Evolutionary conservation across 73 alveolate genomes (phyloP), one percentile per base, ranked within the genome.

Genomic region (Paramecium bursaria): DNA sequence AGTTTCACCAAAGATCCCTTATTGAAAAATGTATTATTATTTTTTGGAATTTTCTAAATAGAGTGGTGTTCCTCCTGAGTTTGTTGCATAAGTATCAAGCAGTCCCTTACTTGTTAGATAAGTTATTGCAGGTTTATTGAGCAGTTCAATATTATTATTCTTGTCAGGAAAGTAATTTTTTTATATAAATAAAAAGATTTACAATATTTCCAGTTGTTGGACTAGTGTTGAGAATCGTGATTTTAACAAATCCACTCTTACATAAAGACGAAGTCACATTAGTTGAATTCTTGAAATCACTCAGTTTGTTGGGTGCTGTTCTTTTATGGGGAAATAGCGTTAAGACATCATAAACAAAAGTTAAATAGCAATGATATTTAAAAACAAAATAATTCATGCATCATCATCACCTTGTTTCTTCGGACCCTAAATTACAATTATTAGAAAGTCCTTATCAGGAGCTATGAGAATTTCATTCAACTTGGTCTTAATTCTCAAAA

Each of bases 401-500:
- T 75, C 74, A 31, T 75, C 88, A 49, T 75, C 88, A 27, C 88
- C 77, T 55, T 80, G 89, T 50, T 91, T 91, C 48, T 80, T 60
- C 9, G 90, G 90, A n/a, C 91, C 87, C 88, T 96, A 96, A 46
- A 96, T 90, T 23, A 96, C 99, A 60, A 96, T 95, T 46, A 96
- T 90, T 80, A 94, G 87, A 55, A 85, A 94, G 49, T 92, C 97
- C 75, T 96, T 93, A 76, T 95, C 99, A 9, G 99, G 99, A 17
- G 99, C 99, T 27, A 96, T 96, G 87, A 96, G 77, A 31, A 96
- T 95, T 87, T 96, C 99, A 90, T 96, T 94, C 48, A 91, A 90
- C 87, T 95, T 95, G 14, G 98, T 89, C 90, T 98, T 92, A 14
- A 96, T 95, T 85, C 99, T 91, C 74, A 96, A 90, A 91, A 96